Evolutionary conservation across 23 red algal species (phyloP), one percentile per base, ranked within the genome.

Genomic region (Gracilaria domingensis): DNA sequence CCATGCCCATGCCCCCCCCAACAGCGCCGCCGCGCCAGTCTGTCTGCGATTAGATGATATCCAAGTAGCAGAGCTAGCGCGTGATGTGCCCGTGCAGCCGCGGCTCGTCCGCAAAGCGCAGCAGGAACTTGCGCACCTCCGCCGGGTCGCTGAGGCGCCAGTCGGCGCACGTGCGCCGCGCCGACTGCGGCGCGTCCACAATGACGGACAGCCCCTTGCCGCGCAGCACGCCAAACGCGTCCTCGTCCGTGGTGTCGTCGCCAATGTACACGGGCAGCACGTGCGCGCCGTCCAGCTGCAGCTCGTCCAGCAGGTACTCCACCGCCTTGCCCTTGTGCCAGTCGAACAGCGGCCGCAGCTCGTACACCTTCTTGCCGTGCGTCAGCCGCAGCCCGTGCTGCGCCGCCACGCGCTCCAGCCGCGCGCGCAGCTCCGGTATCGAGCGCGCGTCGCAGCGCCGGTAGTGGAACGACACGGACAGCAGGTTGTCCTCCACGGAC

Each of bases 271-370:
- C 79, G 12, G 96, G 96, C 70, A 98, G 42, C 26, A 93, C 87
- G 33, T 98, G 87, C 40, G 88, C 79, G 24, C 89, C 79, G 42
- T 86, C 35, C 74, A 93, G 42, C 53, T 84, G 34, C 80, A 96
- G 21, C 53, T 42, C 88, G 16, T 83, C 38, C 66, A 98, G 53
- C 48, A 98, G 45, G 64, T 90, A 98, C 79, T 95, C 82, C 34
- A 94, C 96, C 24, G 96, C 96, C 29, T 91, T 85, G 8, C 96
- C 96, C 93, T 98, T 98, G 48, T 98, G 82, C 96, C 96, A 98
- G 45, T 95, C 83, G 40, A 94, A 44, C 18, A 18, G 65, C 23
- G 96, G 96, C 21, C 96, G 87, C 64, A 98, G 76, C 86, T 98
- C 96, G 60, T 89, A 93, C 59, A 98, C 96, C 60, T 89, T 67